Conservation (phyloP, 108 stramenopile genomes). For the Cyclotella choctawhatcheeana region DNA sequence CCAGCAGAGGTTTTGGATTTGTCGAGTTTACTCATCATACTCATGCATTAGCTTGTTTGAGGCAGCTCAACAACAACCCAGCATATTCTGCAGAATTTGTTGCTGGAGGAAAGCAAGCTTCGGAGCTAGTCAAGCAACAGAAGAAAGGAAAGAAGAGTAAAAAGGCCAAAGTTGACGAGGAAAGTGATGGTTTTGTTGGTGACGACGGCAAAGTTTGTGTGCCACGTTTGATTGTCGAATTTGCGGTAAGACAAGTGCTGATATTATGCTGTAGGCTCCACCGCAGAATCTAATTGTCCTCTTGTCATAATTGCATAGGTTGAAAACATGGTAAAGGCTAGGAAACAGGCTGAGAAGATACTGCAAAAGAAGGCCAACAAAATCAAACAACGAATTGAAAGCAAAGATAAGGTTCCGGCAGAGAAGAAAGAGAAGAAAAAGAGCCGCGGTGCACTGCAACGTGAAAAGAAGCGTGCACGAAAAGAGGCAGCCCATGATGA, state of each 20-base stretch:
- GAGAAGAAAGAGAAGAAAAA: slow-evolving; percentile 54
- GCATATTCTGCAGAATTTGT: slow-evolving; percentile 74
- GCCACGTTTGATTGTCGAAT: slow-evolving; percentile 87
- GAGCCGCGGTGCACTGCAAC: slow-evolving; percentile 74
- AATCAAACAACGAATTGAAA: slow-evolving; percentile 69
- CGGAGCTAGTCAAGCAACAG: slow-evolving; percentile 41
- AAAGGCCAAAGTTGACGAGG: slow-evolving; percentile 44
- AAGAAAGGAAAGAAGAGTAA: slow-evolving; percentile 55
- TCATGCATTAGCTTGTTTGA: slow-evolving; percentile 95
- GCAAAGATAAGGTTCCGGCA: slow-evolving; percentile 41
- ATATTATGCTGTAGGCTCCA: no score
- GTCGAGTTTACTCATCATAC: slow-evolving; percentile 96
- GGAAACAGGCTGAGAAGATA: slow-evolving; percentile 75
- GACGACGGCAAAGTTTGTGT: slow-evolving; percentile 61
- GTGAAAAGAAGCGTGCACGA: slow-evolving; percentile 73
- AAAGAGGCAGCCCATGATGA: slow-evolving; percentile 37
- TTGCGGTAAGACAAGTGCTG: slow-evolving; percentile 67
- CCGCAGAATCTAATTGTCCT: no score
- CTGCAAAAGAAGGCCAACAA: slow-evolving; percentile 75
- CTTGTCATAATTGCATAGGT: slow-evolving; percentile 57
- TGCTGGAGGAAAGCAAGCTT: slow-evolving; percentile 71
- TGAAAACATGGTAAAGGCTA: slow-evolving; percentile 88
- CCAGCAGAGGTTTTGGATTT: slow-evolving; percentile 97
- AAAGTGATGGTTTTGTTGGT: slow-evolving; percentile 46
- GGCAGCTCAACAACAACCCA: slow-evolving; percentile 97